Evolutionary conservation across 345 rosid genomes (phyloP), one percentile per base, ranked within the genome.

Genomic region (Geranium rotundifolium): DNA sequence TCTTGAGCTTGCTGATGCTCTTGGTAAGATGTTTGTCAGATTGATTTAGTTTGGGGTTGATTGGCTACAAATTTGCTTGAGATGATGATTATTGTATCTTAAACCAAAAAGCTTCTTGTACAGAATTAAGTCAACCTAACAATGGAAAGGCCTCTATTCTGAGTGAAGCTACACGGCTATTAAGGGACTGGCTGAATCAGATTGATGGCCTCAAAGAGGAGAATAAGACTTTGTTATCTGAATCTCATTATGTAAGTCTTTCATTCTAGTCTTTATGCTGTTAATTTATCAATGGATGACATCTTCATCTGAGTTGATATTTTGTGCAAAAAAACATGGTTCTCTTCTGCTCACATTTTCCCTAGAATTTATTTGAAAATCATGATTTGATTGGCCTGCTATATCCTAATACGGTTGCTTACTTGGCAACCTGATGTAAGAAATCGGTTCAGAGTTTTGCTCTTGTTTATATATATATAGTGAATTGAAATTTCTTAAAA

Each of bases 71-170:
- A 14, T 46, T 46, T 46, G 52, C 12, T 46, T 46, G 52, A 46
- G 19, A 23, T 15, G n/a, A 12, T 46, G 15, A 29, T 23, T 19
- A 23, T 37, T 59, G 52, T 34, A 16, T 63, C 67, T 76, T 17
- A 62, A 49, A 37, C 17, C 17, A 27, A 54, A 55, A 16, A 31
- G 31, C 65, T 57, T 66, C 23, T 71, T 66, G 37, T 2, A 15
- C 79, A 93, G 97, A 86, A 37, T 37, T 85, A 30, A 75, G 67
- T 71, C 84, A 76, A 71, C 82, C 79, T 60, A 93, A 84, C 63
- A 88, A 71, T 64, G 97, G 99, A 57, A 93, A 93, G 82, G 96
- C 96, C 29, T 81, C 84, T 5, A 71, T 83, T 69, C 57, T 93
- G 17, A 58, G 73, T 16, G 97, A 93, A 83, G 83, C 96, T 54